Percentiles rank a stretch among this genome's conserved stretches.
Conservation (phyloP, 352 stramenopile species). For the Pythium brassicae region DNA sequence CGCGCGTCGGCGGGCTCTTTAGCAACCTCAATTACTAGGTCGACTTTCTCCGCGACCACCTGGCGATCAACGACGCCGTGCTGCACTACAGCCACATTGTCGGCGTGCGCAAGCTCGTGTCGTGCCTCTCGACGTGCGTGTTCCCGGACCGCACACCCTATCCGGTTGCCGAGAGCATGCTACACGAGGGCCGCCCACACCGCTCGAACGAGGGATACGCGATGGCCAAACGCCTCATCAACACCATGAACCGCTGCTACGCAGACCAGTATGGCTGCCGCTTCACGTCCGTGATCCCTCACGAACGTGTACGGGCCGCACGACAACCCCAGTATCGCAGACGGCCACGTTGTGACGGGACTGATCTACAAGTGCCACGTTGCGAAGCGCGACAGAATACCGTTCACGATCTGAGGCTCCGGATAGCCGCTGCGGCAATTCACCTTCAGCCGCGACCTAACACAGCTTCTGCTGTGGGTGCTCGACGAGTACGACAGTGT, state of each 20-base stretch:
- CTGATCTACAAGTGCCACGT: constrained; percentile 99
- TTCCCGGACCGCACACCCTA: constrained; percentile 99
- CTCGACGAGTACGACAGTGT: constrained; percentile 77
- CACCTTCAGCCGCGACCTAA: constrained; percentile 95
- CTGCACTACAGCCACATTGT: constrained; percentile 92
- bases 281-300: constrained; percentile 98
- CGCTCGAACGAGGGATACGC: constrained; percentile 90
- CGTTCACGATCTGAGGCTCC: constrained; percentile 94
- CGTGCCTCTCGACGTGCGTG: constrained; percentile 97
- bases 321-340: constrained; percentile 98
- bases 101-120: constrained; percentile 93
- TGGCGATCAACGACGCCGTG: constrained; percentile 99
- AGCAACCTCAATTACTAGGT: constrained; percentile 87
- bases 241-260: constrained; percentile 97
- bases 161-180: constrained; percentile 98
- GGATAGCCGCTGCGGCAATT: constrained; percentile 97
- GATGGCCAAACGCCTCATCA: constrained; percentile 98
- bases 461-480: constrained; percentile 89
- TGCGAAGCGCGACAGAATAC: constrained; percentile 87
- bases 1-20: constrained; percentile 90
- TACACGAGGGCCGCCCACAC: constrained; percentile 85
- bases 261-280: constrained; percentile 93
- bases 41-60: constrained; percentile 99
- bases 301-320: constrained; percentile 99
- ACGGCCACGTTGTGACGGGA: constrained; percentile 97